Percentiles rank a stretch among this genome's conserved stretches.
These are phyloP conservation scores for Adansonia digitata DNA, from an alignment of 345 rosid species.

Conservation along the genomic window DNA sequence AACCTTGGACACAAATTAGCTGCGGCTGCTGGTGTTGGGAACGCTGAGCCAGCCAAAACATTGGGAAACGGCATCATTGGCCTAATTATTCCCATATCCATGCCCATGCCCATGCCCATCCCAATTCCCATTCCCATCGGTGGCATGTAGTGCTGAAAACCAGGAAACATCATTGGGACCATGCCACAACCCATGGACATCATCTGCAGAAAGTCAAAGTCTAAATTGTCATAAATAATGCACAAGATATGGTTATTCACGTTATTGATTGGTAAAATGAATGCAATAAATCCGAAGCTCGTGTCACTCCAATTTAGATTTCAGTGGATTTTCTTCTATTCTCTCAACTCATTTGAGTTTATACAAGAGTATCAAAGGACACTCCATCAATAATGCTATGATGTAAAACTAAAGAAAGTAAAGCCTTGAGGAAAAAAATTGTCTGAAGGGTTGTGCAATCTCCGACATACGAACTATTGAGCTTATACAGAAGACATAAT, in stretches of 20 bases:
- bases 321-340: background rate
- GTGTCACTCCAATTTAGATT: background rate
- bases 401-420: background rate
- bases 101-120: conserved; percentile 49
- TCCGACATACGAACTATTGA: background rate
- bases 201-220: conserved; percentile 41
- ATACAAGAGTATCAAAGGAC: background rate
- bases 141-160: conserved; percentile 56
- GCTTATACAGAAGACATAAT: background rate
- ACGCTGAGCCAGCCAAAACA: conserved; percentile 46
- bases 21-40: conserved; percentile 47
- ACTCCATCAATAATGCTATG: background rate
- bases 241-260: too few relatives aligned
- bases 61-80: conserved; percentile 76
- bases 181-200: conserved; percentile 88
- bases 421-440: background rate
- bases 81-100: conserved; percentile 49
- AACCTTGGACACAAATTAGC: conserved; percentile 54
- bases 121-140: conserved; percentile 63
- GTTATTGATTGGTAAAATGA: background rate
- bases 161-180: conserved; percentile 70
- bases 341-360: background rate
- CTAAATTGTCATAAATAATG: conserved; percentile 12
- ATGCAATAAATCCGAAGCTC: background rate
- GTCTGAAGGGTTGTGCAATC: background rate